Evolutionary conservation across 1,139 yeast genomes (phyloP).

Genomic region (Hansenula sp.): DNA sequence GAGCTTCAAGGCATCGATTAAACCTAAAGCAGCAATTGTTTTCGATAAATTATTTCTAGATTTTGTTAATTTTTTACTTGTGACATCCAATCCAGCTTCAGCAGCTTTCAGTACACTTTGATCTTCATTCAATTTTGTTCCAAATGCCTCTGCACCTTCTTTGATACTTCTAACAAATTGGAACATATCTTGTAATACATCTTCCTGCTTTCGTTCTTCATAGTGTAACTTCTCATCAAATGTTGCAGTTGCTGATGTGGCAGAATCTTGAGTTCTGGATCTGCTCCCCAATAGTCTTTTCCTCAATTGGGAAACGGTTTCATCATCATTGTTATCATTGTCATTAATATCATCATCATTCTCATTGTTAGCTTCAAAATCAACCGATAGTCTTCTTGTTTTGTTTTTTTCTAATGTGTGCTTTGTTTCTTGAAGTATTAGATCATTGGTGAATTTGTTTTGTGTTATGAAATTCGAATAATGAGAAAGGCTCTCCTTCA

Average conservation of each 20-base stretch:
- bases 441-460: conserved; percentile 7
- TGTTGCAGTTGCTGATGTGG: conserved; percentile 1
- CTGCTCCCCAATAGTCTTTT: conserved; percentile 26
- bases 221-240: conserved; percentile 30
- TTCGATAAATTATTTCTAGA: conserved; percentile 25
- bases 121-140: conserved; percentile 32
- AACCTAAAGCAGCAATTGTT: conserved; percentile 27
- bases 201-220: conserved; percentile 33
- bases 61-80: conserved; percentile 30
- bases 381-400: conserved; percentile 17
- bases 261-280: conserved; percentile 9
- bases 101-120: conserved; percentile 33
- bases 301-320: conserved; percentile 26
- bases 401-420: conserved; percentile 5
- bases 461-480: conserved; percentile 10
- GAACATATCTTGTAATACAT: conserved; percentile 31
- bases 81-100: conserved; percentile 33
- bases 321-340: conserved; percentile 16
- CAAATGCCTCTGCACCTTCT: conserved; percentile 35
- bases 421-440: conserved; percentile 7
- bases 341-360: not conserved
- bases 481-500: not conserved
- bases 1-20: conserved; percentile 27
- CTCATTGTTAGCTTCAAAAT: conserved; percentile 7
- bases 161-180: conserved; percentile 30